Evolutionary conservation across 2,329 filamentous ascomycete genomes (phyloP), one percentile per base, ranked within the genome.

Genomic region (Pseudogymnoascus verrucosus): DNA sequence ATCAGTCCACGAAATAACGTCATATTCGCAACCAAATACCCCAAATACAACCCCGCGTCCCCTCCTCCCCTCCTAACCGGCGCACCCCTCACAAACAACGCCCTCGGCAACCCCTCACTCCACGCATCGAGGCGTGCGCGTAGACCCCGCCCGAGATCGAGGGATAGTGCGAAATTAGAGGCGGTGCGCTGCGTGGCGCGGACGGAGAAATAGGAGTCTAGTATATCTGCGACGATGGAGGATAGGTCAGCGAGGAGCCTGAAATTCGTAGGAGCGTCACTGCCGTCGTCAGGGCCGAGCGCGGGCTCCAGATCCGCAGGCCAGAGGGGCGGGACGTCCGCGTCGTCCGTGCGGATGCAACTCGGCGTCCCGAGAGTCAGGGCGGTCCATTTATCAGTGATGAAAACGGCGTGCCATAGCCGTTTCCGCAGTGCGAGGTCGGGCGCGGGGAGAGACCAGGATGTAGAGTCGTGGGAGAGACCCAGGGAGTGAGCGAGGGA

Each of bases 331-430:
- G 70, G 65, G 12, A 75, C 73, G 36, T 74, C 72, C 31, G 67
- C 70, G 60, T 74, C 72, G 14, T 73, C 71, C 7, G 26, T 54
- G 19, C 67, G 68, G 39, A 75, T 70, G 47, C 74, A 73, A 57
- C 69, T 71, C 3, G 73, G 73, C 72, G 73, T 73, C 2, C 74
- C 74, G 5, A 72, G 71, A 5, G 71, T 70, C 11, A 75, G 65
- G 10, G 72, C 71, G 1, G 73, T 69, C 74, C 73, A 75, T 62
- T 74, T 74, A 36, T 75, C 74, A 69, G 72, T 72, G 3, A 74
- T 68, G 63, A 71, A 72, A 11, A 72, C 66, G 2, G 68, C 69
- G 61, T 71, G 72, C 72, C 73, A 75, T 0, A 75, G 64, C 7
- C 74, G 68, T 64, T 73, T 73, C 10, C 74, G 67, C 1, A 74